Evolutionary conservation across 2,329 filamentous ascomycete species (phyloP).

Genomic region (Pezizomycotina sp.): DNA sequence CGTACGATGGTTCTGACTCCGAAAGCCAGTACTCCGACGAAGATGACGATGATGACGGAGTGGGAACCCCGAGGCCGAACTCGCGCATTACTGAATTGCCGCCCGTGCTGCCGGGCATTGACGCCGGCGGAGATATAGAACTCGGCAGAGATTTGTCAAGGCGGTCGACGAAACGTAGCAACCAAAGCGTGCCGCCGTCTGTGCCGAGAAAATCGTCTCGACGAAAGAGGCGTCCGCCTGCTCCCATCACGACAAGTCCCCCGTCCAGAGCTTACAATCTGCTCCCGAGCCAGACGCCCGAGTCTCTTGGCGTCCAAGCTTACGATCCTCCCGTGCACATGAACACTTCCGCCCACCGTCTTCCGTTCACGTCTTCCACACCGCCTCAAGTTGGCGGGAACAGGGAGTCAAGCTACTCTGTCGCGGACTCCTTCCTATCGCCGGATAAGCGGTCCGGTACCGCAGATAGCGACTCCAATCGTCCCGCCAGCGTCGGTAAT

Average conservation of each 20-base stretch:
- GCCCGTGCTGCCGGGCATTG: constrained; percentile 44
- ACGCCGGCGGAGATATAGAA: constrained; percentile 41
- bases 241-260: constrained; percentile 4
- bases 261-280: constrained; percentile 9
- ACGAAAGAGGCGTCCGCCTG: constrained; percentile 34
- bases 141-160: constrained; percentile 26
- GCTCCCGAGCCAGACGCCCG: constrained; percentile 13
- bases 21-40: constrained; percentile 24
- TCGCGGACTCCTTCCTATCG: too few relatives aligned
- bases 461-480: too few relatives aligned
- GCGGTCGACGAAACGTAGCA: constrained; percentile 24
- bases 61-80: constrained; percentile 27
- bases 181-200: constrained; percentile 33
- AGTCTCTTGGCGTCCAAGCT: constrained; percentile 8
- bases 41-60: constrained; percentile 33
- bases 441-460: too few relatives aligned
- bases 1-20: constrained; percentile 35
- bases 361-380: constrained; percentile 29
- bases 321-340: constrained; percentile 15
- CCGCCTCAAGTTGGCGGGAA: too few relatives aligned
- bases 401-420: too few relatives aligned
- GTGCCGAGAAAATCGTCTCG: constrained; percentile 61
- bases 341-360: constrained; percentile 27
- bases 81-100: constrained; percentile 35
- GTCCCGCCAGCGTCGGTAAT: too few relatives aligned